Conservation (phyloP, 768 basidiomycete genomes). For the Albatrellus ellisii region DNA sequence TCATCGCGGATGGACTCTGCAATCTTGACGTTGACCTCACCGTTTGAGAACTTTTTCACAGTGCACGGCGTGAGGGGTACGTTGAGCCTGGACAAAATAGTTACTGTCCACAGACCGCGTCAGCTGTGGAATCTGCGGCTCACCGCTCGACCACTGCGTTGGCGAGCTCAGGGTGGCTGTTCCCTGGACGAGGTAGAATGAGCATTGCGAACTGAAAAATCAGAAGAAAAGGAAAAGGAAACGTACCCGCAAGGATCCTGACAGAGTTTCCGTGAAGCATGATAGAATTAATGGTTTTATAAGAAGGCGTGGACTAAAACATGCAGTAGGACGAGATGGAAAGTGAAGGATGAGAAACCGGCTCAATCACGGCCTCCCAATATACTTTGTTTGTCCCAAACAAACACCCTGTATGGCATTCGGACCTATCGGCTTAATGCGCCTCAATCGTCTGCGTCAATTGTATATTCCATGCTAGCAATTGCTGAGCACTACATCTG, state of each 20-base stretch:
- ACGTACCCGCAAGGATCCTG: slow-evolving; percentile 58
- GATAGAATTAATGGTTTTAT: slow-evolving; percentile 11
- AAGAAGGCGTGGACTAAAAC: background rate
- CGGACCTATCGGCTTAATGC: background rate
- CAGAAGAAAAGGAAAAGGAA: background rate
- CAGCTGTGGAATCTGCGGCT: slow-evolving; percentile 34
- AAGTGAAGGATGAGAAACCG: background rate
- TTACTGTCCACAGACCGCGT: slow-evolving; percentile 37
- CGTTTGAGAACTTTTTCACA: slow-evolving; percentile 86
- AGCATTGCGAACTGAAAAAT: slow-evolving; percentile 10
- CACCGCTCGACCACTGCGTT: slow-evolving; percentile 92
- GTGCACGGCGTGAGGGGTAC: slow-evolving; percentile 76
- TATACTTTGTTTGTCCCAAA: slow-evolving; percentile 10
- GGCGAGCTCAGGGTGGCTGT: slow-evolving; percentile 97
- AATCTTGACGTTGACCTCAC: slow-evolving; percentile 93
- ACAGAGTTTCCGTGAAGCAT: slow-evolving; percentile 81
- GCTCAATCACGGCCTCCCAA: background rate
- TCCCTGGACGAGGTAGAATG: slow-evolving; percentile 41
- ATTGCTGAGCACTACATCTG: background rate
- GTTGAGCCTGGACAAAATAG: slow-evolving; percentile 56
- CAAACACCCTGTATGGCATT: slow-evolving; percentile 6
- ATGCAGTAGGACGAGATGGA: background rate
- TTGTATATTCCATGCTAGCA: background rate
- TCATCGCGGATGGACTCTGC: slow-evolving; percentile 93
- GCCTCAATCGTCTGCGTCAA: background rate